Percentiles rank a stretch among this genome's conserved stretches.
phyloP scores from a whole-genome alignment of 768 basidiomycete genomes.

The Rhodotorula graminis region DNA sequence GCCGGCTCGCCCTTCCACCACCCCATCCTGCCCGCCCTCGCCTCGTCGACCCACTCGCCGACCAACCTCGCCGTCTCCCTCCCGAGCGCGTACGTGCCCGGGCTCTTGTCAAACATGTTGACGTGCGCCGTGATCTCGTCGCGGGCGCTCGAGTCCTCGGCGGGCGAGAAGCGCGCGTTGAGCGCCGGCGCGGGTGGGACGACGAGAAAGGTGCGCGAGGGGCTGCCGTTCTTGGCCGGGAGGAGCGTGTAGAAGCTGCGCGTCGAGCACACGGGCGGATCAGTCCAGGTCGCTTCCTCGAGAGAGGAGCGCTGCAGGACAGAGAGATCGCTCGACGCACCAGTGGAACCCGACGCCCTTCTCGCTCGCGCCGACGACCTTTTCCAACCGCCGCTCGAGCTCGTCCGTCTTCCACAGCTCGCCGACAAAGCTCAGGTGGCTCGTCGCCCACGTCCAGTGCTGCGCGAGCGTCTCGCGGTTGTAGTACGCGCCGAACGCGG shows the following conservation, averaged over 20 bases:
- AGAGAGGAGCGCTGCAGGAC: too few relatives aligned
- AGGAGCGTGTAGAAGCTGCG: slow-evolving; percentile 38
- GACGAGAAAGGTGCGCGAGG: slow-evolving; percentile 30
- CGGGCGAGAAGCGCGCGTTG: slow-evolving; percentile 17
- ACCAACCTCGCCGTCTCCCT: slow-evolving; percentile 21
- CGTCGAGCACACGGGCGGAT: not conserved
- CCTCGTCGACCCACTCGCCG: slow-evolving; percentile 19
- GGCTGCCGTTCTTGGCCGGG: slow-evolving; percentile 10
- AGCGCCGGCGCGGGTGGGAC: not conserved
- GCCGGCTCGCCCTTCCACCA: slow-evolving; percentile 8
- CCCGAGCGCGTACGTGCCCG: slow-evolving; percentile 29
- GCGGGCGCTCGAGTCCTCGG: slow-evolving; percentile 13
- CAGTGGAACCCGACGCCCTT: slow-evolving; percentile 36
- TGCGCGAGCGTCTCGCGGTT: slow-evolving; percentile 30
- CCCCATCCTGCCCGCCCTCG: slow-evolving; percentile 20
- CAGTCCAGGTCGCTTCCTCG: not conserved
- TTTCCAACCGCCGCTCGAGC: slow-evolving; percentile 20
- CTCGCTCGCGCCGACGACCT: slow-evolving; percentile 1
- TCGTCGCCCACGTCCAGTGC: slow-evolving; percentile 36
- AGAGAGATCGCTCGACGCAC: not conserved
- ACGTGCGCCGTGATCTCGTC: slow-evolving; percentile 36
- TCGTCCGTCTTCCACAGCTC: slow-evolving; percentile 36
- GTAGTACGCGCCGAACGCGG: slow-evolving; percentile 25
- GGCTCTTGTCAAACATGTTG: slow-evolving; percentile 33
- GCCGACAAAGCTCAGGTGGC: slow-evolving; percentile 36